Evolutionary conservation across 1,284 basidiomycete genomes (phyloP).

Genomic region (Volvariella surrecta): DNA sequence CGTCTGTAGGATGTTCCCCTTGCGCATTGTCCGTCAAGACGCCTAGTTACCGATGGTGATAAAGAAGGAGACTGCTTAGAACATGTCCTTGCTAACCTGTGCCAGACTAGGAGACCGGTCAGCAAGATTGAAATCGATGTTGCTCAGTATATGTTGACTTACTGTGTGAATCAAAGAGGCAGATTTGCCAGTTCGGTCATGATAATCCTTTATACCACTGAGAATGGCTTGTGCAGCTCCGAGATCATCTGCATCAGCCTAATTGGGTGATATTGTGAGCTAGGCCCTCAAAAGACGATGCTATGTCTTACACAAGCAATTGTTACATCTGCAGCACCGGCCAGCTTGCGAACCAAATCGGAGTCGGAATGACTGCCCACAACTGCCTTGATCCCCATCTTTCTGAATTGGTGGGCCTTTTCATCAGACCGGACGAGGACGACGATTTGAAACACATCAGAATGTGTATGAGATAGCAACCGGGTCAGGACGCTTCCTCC

Average conservation of each 20-base stretch:
- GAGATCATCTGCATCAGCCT: conserved; percentile 38
- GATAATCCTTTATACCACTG: conserved; percentile 27
- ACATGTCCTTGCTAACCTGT: conserved; percentile 21
- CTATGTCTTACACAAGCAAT: conserved; percentile 31
- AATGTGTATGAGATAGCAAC: conserved; percentile 32
- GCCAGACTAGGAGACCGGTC: conserved; percentile 27
- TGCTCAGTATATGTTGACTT: conserved; percentile 9
- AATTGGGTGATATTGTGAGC: not conserved
- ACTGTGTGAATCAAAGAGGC: conserved; percentile 40
- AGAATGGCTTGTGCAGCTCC: conserved; percentile 29
- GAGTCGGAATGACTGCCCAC: conserved; percentile 31
- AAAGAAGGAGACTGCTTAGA: not conserved
- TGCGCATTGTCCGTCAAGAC: conserved; percentile 31
- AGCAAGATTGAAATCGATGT: not conserved
- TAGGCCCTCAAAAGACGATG: not conserved
- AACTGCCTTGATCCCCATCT: conserved; percentile 27
- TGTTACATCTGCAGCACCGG: conserved; percentile 37
- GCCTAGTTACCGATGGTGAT: conserved; percentile 16
- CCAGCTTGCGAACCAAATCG: conserved; percentile 23
- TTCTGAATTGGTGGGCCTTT: conserved; percentile 27
- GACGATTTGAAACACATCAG: conserved; percentile 30
- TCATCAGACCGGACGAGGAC: conserved; percentile 31
- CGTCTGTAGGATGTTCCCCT: conserved; percentile 29
- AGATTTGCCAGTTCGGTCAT: conserved; percentile 22
- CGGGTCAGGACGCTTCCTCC: conserved; percentile 40